Conservation (phyloP, 805 yeast genomes). For the Zygotorulaspora chibaensis region DNA sequence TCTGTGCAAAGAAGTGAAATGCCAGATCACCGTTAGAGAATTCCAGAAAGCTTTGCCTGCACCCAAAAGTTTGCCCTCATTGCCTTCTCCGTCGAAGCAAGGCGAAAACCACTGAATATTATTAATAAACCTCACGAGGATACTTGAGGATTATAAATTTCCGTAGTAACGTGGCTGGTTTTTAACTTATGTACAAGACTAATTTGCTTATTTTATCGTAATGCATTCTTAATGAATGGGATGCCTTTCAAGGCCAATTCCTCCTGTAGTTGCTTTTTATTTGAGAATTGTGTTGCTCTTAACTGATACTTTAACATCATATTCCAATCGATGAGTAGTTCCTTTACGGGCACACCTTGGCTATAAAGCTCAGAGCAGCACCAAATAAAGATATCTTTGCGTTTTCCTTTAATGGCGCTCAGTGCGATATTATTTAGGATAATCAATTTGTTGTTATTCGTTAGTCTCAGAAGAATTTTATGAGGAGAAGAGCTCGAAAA, state of each 20-base stretch:
- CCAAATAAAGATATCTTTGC: slow-evolving; percentile 27
- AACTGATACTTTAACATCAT: slow-evolving; percentile 20
- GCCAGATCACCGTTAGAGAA: slow-evolving; percentile 65
- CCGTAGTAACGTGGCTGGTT: no score
- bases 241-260: slow-evolving; percentile 8
- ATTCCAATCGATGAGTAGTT: slow-evolving; percentile 28
- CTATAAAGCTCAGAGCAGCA: slow-evolving; percentile 23
- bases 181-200: no score
- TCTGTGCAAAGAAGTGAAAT: slow-evolving; percentile 74
- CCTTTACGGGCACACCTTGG: slow-evolving; percentile 22
- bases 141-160: no score
- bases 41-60: slow-evolving; percentile 35
- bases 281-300: slow-evolving; percentile 11
- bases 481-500: slow-evolving; percentile 20
- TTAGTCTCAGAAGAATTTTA: slow-evolving; percentile 17
- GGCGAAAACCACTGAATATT: no score
- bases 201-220: slow-evolving; percentile 5
- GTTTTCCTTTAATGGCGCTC: slow-evolving; percentile 15
- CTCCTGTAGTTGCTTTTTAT: slow-evolving; percentile 9
- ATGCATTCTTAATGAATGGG: slow-evolving; percentile 8
- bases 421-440: slow-evolving; percentile 28
- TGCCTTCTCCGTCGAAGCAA: not conserved
- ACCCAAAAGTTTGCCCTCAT: not conserved
- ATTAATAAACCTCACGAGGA: no score
- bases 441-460: slow-evolving; percentile 18